A percentile compares a stretch with the other conserved stretches of the same genome.
These are phyloP conservation scores for Zopfochytrium polystomum DNA, from an alignment of 371 early-diverging fungal species.

Conservation along the genomic window DNA sequence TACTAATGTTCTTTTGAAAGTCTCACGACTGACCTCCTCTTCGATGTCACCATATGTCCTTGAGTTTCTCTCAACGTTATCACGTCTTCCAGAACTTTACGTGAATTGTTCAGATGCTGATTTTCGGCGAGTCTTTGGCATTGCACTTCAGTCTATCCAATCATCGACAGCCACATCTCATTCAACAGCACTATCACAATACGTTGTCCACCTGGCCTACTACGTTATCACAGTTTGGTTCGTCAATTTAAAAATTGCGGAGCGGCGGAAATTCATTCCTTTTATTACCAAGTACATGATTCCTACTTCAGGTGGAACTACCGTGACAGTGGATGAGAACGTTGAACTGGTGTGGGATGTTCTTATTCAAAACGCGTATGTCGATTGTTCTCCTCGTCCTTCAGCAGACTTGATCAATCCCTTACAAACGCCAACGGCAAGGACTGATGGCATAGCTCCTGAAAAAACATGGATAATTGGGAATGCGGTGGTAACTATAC, in stretches of 20 bases:
- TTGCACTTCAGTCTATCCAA: conserved; percentile 85
- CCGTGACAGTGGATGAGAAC: conserved; percentile 64
- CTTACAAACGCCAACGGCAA: too few relatives aligned
- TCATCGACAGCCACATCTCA: conserved; percentile 28
- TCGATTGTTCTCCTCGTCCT: conserved; percentile 58
- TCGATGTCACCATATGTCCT: conserved; percentile 82
- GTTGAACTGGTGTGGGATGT: conserved; percentile 89
- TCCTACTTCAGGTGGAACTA: conserved; percentile 34
- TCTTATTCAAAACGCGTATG: conserved; percentile 80
- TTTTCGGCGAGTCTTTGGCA: conserved; percentile 85
- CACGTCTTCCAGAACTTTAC: conserved; percentile 75
- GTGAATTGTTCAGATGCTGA: conserved; percentile 80
- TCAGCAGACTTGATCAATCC: too few relatives aligned
- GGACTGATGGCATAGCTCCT: too few relatives aligned
- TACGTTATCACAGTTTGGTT: conserved; percentile 81
- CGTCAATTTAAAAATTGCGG: conserved; percentile 66
- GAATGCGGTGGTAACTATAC: too few relatives aligned
- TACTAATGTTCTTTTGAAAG: conserved; percentile 65
- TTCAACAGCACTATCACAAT: conserved; percentile 61
- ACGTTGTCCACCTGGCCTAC: conserved; percentile 84
- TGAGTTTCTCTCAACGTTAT: conserved; percentile 83
- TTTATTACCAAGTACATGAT: conserved; percentile 62
- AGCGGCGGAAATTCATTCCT: conserved; percentile 75
- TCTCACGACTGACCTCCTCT: conserved; percentile 84
- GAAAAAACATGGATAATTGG: too few relatives aligned